Evolutionary conservation across 2,329 filamentous ascomycete species (phyloP), one percentile per base, ranked within the genome.

Genomic region (Emergomyces orientalis): DNA sequence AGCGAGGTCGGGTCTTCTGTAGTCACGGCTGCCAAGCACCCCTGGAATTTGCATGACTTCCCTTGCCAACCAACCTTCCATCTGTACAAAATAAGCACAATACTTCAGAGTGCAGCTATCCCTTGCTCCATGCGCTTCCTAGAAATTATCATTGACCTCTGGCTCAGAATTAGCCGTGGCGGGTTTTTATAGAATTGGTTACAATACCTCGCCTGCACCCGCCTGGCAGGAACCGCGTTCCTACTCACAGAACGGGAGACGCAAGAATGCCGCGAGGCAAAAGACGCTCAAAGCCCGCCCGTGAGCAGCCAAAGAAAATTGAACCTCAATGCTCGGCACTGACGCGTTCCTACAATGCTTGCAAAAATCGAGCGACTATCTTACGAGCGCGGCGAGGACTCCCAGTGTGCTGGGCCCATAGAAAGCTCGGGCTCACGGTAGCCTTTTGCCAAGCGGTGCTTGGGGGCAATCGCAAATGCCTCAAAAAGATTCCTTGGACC

Each of bases 401-500:
- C 49, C 63, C 63, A 41, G 56, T 62, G 25, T 49, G 45, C 45
- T 49, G 43, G 43, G 6, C 43, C 60, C 59, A 57, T 60, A 58
- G 60, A 43, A 22, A 62, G 19, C 64, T 63, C 30, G 60, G 62
- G 39, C 17, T 17, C 25, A 58, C 55, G 13, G 59, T 64, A 17
- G 34, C 62, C n/a, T 62, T 22, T 32, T 65, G 64, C 55, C 64
- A 65, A 56, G 64, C 62, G 22, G 47, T 11, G 37, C n/a, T 64
- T 32, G 56, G 32, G 17, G 32, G 27, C 51, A 62, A 59, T 45
- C 62, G 39, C 47, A 65, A 65, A 62, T 65, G 64, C 57, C 62
- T 62, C 54, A 62, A 62, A 61, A 61, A 65, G 37, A 65, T 65
- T 55, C 64, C 60, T 51, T 65, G 62, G 64, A 47, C 62, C 19